These are phyloP conservation scores for Aspergillus sp. DNA, from an alignment of 2,329 filamentous ascomycete genomes.

Conservation along the genomic window DNA sequence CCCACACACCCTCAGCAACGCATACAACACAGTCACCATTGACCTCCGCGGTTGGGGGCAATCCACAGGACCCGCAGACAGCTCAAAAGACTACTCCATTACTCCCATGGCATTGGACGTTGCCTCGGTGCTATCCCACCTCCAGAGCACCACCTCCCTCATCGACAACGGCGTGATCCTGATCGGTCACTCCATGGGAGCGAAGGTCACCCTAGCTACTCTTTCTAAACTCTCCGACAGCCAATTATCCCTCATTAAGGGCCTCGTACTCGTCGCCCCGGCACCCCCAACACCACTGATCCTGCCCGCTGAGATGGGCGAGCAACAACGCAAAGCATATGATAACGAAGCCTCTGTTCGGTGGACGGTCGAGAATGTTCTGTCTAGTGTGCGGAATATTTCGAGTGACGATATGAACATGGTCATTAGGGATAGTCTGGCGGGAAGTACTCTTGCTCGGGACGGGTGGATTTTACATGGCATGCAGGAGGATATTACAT, in stretches of 20 bases:
- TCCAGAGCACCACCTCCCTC: conserved; percentile 21
- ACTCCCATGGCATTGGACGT: conserved; percentile 24
- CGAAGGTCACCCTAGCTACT: conserved; percentile 37
- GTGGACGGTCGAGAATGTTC: conserved; percentile 37
- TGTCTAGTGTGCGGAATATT: conserved; percentile 25
- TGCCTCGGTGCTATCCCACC: conserved; percentile 7
- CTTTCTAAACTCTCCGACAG: not conserved
- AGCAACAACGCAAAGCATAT: conserved; percentile 40
- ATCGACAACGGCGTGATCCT: conserved; percentile 33
- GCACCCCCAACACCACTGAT: conserved; percentile 36
- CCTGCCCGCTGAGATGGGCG: conserved; percentile 36
- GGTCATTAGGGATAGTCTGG: conserved; percentile 33
- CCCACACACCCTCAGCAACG: conserved; percentile 14
- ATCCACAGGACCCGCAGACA: conserved; percentile 32
- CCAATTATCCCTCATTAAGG: conserved; percentile 21
- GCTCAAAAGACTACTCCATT: conserved; percentile 29
- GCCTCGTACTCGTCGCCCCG: conserved; percentile 39
- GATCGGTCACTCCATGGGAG: conserved; percentile 46
- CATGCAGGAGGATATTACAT: conserved; percentile 37
- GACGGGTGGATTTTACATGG: conserved; percentile 39
- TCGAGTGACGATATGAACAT: conserved; percentile 19
- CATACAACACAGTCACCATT: conserved; percentile 30
- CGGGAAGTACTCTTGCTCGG: conserved; percentile 32
- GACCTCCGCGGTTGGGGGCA: conserved; percentile 43
- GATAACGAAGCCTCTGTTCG: conserved; percentile 28